These are phyloP conservation scores for Solanum chiquidenum DNA, from an alignment of 257 asterid genomes.

Conservation along the genomic window DNA sequence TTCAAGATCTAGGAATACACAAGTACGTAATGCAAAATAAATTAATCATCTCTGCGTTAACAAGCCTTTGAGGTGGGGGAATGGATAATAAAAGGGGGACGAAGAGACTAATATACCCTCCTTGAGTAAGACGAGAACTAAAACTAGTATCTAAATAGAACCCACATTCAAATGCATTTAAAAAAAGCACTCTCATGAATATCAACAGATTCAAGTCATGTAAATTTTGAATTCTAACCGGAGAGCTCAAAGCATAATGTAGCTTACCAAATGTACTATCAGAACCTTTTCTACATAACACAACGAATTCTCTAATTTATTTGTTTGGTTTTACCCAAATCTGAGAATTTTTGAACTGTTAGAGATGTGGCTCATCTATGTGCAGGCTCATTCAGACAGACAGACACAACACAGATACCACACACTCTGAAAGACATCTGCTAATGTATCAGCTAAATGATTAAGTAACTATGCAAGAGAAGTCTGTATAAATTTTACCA, in stretches of 20 bases:
- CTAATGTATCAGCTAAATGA: neutral
- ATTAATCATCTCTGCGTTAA: neutral
- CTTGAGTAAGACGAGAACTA: neutral
- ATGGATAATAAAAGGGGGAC: neutral
- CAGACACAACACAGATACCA: neutral
- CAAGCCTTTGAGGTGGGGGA: neutral
- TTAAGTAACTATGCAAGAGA: neutral
- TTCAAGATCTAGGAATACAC: neutral
- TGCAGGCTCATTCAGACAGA: neutral
- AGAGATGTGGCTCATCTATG: neutral
- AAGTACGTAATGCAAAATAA: neutral
- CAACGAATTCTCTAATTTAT: neutral
- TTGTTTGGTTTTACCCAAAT: neutral
- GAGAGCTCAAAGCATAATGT: neutral
- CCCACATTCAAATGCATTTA: neutral
- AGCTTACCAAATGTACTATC: neutral
- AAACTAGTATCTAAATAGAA: neutral
- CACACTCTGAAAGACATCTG: neutral
- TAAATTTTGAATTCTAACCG: neutral
- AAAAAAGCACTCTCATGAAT: neutral
- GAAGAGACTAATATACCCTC: neutral
- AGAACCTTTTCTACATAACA: neutral
- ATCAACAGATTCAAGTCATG: neutral
- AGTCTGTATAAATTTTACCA: neutral
- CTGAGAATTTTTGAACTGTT: neutral